phyloP scores from a whole-genome alignment of 768 basidiomycete genomes.

The Serendipita sp. region DNA sequence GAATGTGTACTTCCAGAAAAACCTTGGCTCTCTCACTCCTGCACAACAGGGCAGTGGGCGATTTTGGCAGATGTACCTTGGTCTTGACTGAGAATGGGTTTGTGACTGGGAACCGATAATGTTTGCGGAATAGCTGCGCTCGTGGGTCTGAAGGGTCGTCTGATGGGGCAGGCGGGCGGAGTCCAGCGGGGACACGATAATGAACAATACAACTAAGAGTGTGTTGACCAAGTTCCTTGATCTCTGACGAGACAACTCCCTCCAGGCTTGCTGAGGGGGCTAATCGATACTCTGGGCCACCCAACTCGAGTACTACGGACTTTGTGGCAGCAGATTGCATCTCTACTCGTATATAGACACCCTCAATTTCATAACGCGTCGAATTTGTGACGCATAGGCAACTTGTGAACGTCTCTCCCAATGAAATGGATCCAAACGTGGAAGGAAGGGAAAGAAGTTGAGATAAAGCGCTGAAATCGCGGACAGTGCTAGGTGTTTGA shows the following conservation, averaged over 20 bases:
- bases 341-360: slow-evolving; percentile 55
- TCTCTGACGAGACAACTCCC: slow-evolving; percentile 63
- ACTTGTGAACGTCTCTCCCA: slow-evolving; percentile 79
- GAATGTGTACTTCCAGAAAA: slow-evolving; percentile 84
- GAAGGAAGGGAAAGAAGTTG: slow-evolving; percentile 68
- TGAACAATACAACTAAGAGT: slow-evolving; percentile 72
- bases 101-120: slow-evolving; percentile 84
- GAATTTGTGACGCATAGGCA: slow-evolving; percentile 75
- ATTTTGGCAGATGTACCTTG: slow-evolving; percentile 65
- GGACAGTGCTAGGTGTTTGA: slow-evolving; percentile 67
- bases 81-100: slow-evolving; percentile 93
- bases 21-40: slow-evolving; percentile 57
- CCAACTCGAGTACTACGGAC: slow-evolving; percentile 43
- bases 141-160: slow-evolving; percentile 38
- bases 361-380: slow-evolving; percentile 42
- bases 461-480: slow-evolving; percentile 64
- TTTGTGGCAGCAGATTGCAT: slow-evolving; percentile 72
- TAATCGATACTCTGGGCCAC: slow-evolving; percentile 35
- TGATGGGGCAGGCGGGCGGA: slow-evolving; percentile 33
- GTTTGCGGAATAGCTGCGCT: slow-evolving; percentile 65
- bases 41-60: slow-evolving; percentile 54
- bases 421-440: slow-evolving; percentile 72
- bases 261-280: slow-evolving; percentile 41
- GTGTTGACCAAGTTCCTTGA: slow-evolving; percentile 87
- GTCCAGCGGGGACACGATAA: slow-evolving; percentile 55